These are phyloP conservation scores for Cercospora sesami DNA, from an alignment of 2,329 filamentous ascomycete genomes.

Conservation along the genomic window DNA sequence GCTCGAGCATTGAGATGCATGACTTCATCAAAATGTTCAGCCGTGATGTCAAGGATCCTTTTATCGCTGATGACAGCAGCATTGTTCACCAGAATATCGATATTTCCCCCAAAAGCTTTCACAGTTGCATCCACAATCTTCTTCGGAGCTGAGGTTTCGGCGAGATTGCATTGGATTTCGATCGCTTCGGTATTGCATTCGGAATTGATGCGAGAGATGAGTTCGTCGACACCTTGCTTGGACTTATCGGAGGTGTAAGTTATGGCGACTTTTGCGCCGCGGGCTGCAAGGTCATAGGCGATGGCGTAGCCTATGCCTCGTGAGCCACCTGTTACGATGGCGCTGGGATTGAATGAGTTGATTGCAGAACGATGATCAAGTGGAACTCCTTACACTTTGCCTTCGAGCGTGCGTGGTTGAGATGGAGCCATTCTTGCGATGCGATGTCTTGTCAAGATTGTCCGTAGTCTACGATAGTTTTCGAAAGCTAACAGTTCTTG, in stretches of 20 bases:
- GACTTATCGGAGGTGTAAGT: slow-evolving; percentile 47
- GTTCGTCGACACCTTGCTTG: slow-evolving; percentile 35
- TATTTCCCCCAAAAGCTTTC: slow-evolving; percentile 42
- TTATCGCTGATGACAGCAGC: slow-evolving; percentile 30
- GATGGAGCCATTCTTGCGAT: slow-evolving; percentile 16
- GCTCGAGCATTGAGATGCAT: slow-evolving; percentile 61
- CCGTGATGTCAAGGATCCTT: slow-evolving; percentile 41
- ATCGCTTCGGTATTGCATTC: slow-evolving; percentile 42
- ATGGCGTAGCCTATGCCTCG: slow-evolving; percentile 53
- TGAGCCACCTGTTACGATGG: slow-evolving; percentile 54
- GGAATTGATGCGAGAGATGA: slow-evolving; percentile 41
- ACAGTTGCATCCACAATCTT: slow-evolving; percentile 43
- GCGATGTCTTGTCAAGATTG: background rate
- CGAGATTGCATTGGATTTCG: slow-evolving; percentile 45
- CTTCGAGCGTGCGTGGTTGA: slow-evolving; percentile 27
- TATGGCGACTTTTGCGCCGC: slow-evolving; percentile 50
- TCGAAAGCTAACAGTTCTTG: no score
- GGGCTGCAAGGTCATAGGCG: slow-evolving; percentile 50
- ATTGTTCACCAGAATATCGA: slow-evolving; percentile 50
- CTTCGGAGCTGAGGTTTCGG: slow-evolving; percentile 37
- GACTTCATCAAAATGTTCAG: slow-evolving; percentile 55
- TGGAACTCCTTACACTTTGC: slow-evolving; percentile 27
- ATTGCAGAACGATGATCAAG: background rate
- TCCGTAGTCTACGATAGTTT: background rate
- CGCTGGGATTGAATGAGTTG: slow-evolving; percentile 36